Evolutionary conservation across 1,284 basidiomycete genomes (phyloP).

Genomic region (Puccinia horiana): DNA sequence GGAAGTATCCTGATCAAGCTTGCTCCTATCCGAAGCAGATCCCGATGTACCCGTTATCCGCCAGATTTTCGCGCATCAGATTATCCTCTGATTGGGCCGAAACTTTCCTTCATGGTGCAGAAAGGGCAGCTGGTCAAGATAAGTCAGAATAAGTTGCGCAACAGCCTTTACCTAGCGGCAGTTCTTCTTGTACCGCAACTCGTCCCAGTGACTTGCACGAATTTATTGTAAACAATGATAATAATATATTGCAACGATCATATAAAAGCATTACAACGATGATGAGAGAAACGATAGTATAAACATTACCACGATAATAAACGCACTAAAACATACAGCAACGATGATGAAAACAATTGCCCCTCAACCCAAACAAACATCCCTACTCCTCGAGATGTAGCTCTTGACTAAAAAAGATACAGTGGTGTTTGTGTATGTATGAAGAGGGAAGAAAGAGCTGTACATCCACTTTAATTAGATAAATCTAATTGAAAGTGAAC

Average conservation of each 20-base stretch:
- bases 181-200: constrained; percentile 3
- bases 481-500: no score
- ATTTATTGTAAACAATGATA: constrained; percentile 3
- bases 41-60: constrained; percentile 39
- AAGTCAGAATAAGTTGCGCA: not conserved
- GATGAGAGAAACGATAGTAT: no score
- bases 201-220: constrained; percentile 28
- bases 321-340: no score
- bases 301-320: no score
- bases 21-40: constrained; percentile 2
- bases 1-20: constrained; percentile 5
- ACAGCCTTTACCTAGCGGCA: constrained; percentile 19
- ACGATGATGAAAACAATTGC: no score
- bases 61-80: constrained; percentile 39
- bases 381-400: no score
- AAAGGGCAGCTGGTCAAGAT: not conserved
- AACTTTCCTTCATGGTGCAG: constrained; percentile 30
- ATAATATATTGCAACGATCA: not conserved
- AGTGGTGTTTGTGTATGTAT: no score
- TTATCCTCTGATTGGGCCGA: constrained; percentile 40
- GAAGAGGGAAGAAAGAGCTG: no score
- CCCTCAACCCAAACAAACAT: no score
- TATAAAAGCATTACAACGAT: no score
- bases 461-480: no score
- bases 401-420: no score